A percentile compares a stretch with the other conserved stretches of the same genome.
These are phyloP conservation scores for Rhizoclosmatium sp. DNA, from an alignment of 192 early-diverging fungal genomes.

Conservation along the genomic window DNA sequence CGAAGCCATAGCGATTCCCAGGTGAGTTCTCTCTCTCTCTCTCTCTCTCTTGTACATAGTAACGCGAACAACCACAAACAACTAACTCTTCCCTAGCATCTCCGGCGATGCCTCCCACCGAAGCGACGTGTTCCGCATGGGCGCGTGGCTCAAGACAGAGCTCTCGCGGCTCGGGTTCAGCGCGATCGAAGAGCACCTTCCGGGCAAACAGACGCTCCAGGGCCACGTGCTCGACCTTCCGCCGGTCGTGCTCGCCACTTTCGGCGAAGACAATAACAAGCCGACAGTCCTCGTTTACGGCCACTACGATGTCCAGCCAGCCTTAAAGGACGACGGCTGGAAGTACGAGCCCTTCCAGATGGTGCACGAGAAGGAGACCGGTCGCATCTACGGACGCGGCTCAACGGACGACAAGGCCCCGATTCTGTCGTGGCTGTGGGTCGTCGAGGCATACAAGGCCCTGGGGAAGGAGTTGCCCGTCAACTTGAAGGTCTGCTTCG, in stretches of 20 bases:
- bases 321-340: constrained; percentile 69
- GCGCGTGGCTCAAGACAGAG: constrained; percentile 81
- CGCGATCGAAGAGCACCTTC: constrained; percentile 65
- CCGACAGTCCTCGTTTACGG: constrained; percentile 92
- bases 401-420: constrained; percentile 97
- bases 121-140: constrained; percentile 88
- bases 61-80: background rate
- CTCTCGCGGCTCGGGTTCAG: constrained; percentile 76
- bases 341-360: constrained; percentile 89
- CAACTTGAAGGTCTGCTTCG: constrained; percentile 97
- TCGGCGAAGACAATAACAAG: constrained; percentile 90
- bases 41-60: background rate
- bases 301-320: constrained; percentile 99
- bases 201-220: constrained; percentile 85
- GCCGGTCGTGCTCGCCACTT: constrained; percentile 89
- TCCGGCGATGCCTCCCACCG: constrained; percentile 79
- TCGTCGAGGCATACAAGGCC: constrained; percentile 91
- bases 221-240: constrained; percentile 83
- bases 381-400: constrained; percentile 89
- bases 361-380: constrained; percentile 80
- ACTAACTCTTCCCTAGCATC: constrained; percentile 48
- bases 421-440: constrained; percentile 96
- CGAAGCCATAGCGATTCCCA: constrained; percentile 88
- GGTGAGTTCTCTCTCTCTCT: constrained; percentile 45
- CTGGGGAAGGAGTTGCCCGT: constrained; percentile 91